These are phyloP conservation scores for Saturnispora sanitii DNA, from an alignment of 805 yeast species.

Conservation along the genomic window DNA sequence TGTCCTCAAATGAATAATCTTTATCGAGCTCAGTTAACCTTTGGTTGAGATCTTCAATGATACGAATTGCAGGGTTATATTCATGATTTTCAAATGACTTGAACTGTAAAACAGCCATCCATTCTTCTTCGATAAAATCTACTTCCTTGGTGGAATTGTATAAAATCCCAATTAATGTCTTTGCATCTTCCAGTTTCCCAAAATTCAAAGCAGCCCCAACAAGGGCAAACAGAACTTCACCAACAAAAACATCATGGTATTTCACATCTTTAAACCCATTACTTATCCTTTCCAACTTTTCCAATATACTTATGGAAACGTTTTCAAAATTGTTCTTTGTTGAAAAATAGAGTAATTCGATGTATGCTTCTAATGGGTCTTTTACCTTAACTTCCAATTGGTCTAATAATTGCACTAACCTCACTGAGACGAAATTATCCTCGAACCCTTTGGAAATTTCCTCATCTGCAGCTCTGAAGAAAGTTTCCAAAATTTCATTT, in stretches of 20 bases:
- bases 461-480: constrained; percentile 23
- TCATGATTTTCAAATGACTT: constrained; percentile 13
- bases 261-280: constrained; percentile 15
- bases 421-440: constrained; percentile 19
- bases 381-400: constrained; percentile 14
- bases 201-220: constrained; percentile 20
- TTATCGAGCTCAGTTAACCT: constrained; percentile 10
- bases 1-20: constrained; percentile 17
- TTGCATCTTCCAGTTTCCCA: constrained; percentile 13
- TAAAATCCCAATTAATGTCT: constrained; percentile 14
- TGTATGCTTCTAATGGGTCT: constrained; percentile 19
- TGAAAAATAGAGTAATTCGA: constrained; percentile 25
- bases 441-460: constrained; percentile 22
- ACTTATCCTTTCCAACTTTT: constrained; percentile 15
- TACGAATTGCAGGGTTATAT: constrained; percentile 19
- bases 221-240: constrained; percentile 23
- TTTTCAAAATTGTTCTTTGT: constrained; percentile 22
- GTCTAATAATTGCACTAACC: constrained; percentile 15
- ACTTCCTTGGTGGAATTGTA: constrained; percentile 7
- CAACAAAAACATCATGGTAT: constrained; percentile 13
- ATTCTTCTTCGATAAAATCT: constrained; percentile 17
- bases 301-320: constrained; percentile 16
- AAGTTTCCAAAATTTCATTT: constrained; percentile 14
- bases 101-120: constrained; percentile 21
- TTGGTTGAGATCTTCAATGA: constrained; percentile 19